Evolutionary conservation across 306 rosid species (phyloP).

Genomic region (Dalbergia oliveri): DNA sequence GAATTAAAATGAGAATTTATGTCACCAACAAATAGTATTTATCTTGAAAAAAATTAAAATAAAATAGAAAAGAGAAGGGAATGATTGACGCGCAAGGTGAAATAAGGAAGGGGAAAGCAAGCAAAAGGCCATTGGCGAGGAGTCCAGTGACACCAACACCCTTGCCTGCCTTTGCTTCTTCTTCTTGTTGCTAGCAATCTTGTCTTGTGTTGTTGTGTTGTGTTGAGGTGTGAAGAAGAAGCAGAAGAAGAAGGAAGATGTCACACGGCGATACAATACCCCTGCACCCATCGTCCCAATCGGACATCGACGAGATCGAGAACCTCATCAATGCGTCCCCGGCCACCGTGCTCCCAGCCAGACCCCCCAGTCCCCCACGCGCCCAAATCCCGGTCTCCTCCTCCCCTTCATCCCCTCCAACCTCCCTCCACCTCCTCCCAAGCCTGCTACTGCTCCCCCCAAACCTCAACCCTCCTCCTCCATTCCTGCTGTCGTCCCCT

Average conservation of each 20-base stretch:
- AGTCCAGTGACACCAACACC: no score
- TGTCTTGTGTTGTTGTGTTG: neutral
- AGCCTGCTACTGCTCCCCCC: slow-evolving; percentile 51
- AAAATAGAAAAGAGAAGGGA: neutral
- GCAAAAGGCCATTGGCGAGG: neutral
- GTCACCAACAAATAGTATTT: neutral
- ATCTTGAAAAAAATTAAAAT: no score
- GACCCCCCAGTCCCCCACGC: slow-evolving; percentile 81
- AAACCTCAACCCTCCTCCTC: slow-evolving; percentile 64
- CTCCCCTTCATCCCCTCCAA: slow-evolving; percentile 54
- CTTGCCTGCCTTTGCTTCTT: neutral
- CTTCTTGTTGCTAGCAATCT: no score
- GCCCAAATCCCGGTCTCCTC: slow-evolving; percentile 86
- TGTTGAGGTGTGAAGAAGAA: neutral
- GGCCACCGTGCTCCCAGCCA: slow-evolving; percentile 74
- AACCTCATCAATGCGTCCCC: slow-evolving; percentile 83
- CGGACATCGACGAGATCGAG: slow-evolving; percentile 99
- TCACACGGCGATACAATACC: slow-evolving; percentile 91
- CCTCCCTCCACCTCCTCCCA: slow-evolving; percentile 47
- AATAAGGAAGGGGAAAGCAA: neutral
- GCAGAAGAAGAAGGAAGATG: slow-evolving; percentile 54
- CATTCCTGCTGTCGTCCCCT: slow-evolving; percentile 29
- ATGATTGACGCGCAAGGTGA: neutral
- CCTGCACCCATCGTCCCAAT: slow-evolving; percentile 89
- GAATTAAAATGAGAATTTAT: neutral